phyloP scores from a whole-genome alignment of 169 alveolate genomes.

The Plasmodium inui region DNA sequence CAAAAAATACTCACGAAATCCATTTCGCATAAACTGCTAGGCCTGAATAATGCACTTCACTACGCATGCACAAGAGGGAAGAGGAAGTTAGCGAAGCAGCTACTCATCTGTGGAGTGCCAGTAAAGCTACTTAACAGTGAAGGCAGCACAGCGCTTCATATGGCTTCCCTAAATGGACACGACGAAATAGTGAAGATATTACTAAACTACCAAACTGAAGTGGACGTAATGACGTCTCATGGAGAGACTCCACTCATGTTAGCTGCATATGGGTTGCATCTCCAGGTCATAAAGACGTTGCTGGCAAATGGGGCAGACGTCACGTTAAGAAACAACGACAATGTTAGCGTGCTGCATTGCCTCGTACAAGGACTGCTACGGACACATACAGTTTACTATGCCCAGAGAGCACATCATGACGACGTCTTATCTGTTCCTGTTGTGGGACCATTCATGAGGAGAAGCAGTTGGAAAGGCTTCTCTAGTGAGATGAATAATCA shows the following conservation, averaged over 20 bases:
- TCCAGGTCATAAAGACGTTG: conserved; percentile 78
- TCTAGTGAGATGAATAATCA: neutral
- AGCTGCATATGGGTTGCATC: conserved; percentile 87
- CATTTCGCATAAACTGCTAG: conserved; percentile 84
- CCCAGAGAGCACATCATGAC: neutral
- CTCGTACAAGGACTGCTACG: conserved; percentile 42
- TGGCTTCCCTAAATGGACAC: conserved; percentile 90
- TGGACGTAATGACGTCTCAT: conserved; percentile 77
- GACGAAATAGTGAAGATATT: conserved; percentile 84
- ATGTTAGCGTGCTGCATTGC: conserved; percentile 34
- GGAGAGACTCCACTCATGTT: conserved; percentile 91
- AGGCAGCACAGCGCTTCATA: conserved; percentile 91
- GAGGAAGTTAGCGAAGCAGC: conserved; percentile 82
- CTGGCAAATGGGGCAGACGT: conserved; percentile 81
- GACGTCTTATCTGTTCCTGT: neutral
- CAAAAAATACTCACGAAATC: conserved; percentile 79
- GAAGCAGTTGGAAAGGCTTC: too few relatives aligned
- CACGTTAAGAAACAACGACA: conserved; percentile 36
- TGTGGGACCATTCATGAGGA: conserved; percentile 7
- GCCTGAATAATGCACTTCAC: conserved; percentile 87
- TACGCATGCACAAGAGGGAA: conserved; percentile 91
- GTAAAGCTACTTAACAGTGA: conserved; percentile 85
- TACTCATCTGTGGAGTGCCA: conserved; percentile 85
- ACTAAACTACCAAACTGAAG: conserved; percentile 79
- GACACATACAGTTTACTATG: conserved; percentile 36